Base-by-base conservation (phyloP, 225 moss, liverwort and hornwort genomes). In the Anthoceros angustus region DNA sequence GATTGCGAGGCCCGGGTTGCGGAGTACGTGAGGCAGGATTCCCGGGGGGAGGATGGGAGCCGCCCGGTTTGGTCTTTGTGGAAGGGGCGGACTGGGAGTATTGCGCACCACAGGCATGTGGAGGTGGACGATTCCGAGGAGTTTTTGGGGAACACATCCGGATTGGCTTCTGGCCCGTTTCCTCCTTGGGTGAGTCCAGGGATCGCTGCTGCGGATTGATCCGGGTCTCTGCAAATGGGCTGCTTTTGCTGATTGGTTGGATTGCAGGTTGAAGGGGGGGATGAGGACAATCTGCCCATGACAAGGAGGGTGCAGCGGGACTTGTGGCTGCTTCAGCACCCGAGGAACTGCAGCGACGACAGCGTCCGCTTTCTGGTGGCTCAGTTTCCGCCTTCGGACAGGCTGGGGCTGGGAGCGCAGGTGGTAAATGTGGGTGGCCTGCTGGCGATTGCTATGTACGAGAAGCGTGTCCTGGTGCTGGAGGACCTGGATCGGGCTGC, bases 131-230 rank as follows among this genome's bases (percentile, higher is more conserved):
- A 48, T 48, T 48, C 46, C 14, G 46, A 48, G 46, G 46, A 48
- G 12, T 12, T 48, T 48, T 2, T 48, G 46, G 46, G 46, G 2
- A 18, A 48, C 46, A 48, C 1, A 48, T 32, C 32, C 32, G 46
- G 18, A 18, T 18, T 48, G 2, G 18, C 12, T 12, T 48, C 46
- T 2, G 46, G 46, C 46, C 46, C 46, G 12, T 91, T 63, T 81
- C 86, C 21, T 80, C 74, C 0, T 70, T 61, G 0, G 79, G 45
- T 63, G 83, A 73, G 4, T 88, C 94, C 90, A 94, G 87, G 83
- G 86, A 94, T 32, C 1, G 32, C 32, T 32, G 32, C 32, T 32
- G 32, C 32, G 1, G 32, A 32, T 32, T 32, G 32, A 32, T 32
- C 32, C 32, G 32, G 32, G 32, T 32, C 32, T 32, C 32, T 32